These are phyloP conservation scores for Globomyces sp. DNA, from an alignment of 371 early-diverging fungal genomes.

Conservation along the genomic window DNA sequence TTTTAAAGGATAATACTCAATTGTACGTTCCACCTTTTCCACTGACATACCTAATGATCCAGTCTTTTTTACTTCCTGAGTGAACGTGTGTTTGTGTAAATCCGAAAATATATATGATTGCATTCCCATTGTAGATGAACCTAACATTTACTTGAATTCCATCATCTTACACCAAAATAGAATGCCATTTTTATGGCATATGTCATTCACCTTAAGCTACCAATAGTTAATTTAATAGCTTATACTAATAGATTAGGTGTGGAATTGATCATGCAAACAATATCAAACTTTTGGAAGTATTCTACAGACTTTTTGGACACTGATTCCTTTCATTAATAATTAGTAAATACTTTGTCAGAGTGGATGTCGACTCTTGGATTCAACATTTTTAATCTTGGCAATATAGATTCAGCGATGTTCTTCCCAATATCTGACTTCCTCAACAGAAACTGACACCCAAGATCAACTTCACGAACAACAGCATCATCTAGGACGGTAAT, in stretches of 20 bases:
- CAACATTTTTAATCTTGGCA: conserved; percentile 54
- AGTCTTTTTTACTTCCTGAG: conserved; percentile 51
- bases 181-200: conserved; percentile 49
- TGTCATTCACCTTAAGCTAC: conserved; percentile 45
- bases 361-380: conserved; percentile 74
- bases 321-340: conserved; percentile 25
- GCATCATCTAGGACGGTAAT: conserved; percentile 68
- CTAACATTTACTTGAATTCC: background rate
- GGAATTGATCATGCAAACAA: conserved; percentile 59
- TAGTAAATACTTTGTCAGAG: conserved; percentile 40
- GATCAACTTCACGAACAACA: conserved; percentile 57
- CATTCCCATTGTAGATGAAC: conserved; percentile 69
- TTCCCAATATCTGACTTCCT: conserved; percentile 59
- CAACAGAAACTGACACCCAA: conserved; percentile 80
- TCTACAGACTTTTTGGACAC: conserved; percentile 46
- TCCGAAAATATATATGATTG: conserved; percentile 85
- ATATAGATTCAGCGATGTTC: conserved; percentile 57
- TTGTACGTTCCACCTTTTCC: background rate
- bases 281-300: conserved; percentile 61
- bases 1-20: background rate
- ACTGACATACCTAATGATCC: background rate
- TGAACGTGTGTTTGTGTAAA: conserved; percentile 64
- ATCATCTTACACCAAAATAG: conserved; percentile 46
- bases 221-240: background rate
- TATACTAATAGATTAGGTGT: background rate